Evolutionary conservation across 306 rosid species (phyloP).

Genomic region (Medicago truncatula): DNA sequence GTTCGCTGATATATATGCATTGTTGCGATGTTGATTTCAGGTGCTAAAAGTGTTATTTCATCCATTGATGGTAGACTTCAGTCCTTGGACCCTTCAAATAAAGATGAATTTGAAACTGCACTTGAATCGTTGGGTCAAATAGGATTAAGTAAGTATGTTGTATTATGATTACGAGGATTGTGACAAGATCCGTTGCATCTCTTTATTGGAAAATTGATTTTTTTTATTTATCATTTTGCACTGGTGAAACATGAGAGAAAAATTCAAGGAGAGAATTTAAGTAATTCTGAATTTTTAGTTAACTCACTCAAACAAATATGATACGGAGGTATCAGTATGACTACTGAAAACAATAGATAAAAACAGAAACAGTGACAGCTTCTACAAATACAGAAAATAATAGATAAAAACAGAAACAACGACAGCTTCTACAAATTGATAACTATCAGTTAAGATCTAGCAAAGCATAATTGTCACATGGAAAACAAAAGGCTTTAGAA

Average conservation of each 20-base stretch:
- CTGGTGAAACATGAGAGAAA: not conserved
- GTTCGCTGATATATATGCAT: constrained; percentile 15
- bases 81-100: constrained; percentile 61
- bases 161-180: constrained; percentile 24
- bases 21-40: constrained; percentile 53
- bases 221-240: constrained; percentile 36
- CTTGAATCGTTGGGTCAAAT: constrained; percentile 92
- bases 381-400: not conserved
- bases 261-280: not conserved
- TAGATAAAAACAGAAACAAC: too few relatives aligned
- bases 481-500: not conserved
- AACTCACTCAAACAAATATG: not conserved
- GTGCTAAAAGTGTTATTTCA: constrained; percentile 62
- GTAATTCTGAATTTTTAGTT: not conserved
- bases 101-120: constrained; percentile 81
- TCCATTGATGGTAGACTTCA: constrained; percentile 70
- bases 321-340: not conserved
- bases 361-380: not conserved
- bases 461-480: not conserved
- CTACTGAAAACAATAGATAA: not conserved
- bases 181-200: constrained; percentile 5
- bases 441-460: not conserved
- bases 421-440: not conserved
- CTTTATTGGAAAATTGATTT: constrained; percentile 8
- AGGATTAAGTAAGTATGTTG: constrained; percentile 80